These are phyloP conservation scores for Penicillium bovifimosum DNA, from an alignment of 495 filamentous ascomycete species.

Conservation along the genomic window DNA sequence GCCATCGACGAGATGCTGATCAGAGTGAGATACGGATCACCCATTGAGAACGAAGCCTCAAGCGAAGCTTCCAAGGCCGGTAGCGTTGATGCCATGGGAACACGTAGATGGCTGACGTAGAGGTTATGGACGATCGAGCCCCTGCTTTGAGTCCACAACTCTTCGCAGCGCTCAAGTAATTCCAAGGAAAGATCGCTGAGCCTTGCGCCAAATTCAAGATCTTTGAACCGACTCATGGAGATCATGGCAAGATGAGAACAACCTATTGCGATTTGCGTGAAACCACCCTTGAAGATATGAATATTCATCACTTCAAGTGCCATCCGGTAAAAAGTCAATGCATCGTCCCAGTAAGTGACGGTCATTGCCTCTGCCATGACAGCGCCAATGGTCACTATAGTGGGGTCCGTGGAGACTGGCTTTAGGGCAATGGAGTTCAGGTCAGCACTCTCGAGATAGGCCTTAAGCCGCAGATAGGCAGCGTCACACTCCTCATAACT, in stretches of 20 bases:
- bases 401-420: constrained; percentile 46
- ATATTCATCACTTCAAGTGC: constrained; percentile 65
- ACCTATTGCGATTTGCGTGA: constrained; percentile 69
- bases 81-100: constrained; percentile 55
- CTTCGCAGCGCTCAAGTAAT: constrained; percentile 59
- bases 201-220: constrained; percentile 60
- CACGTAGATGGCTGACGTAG: constrained; percentile 68
- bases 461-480: constrained; percentile 56
- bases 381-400: constrained; percentile 60
- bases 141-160: constrained; percentile 63
- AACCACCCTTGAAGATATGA: constrained; percentile 58
- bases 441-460: constrained; percentile 54
- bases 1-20: constrained; percentile 69
- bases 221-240: constrained; percentile 64
- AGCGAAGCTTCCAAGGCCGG: constrained; percentile 60
- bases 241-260: constrained; percentile 74
- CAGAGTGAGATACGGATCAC: constrained; percentile 70
- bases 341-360: constrained; percentile 79
- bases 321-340: constrained; percentile 69
- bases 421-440: constrained; percentile 49
- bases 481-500: constrained; percentile 70
- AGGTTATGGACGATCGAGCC: constrained; percentile 67
- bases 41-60: constrained; percentile 63
- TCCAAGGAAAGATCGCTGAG: constrained; percentile 59
- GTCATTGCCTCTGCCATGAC: constrained; percentile 72